A percentile compares a stretch with the other conserved stretches of the same genome.
These are phyloP conservation scores for Eimeria necatrix DNA, from an alignment of 169 alveolate species.

Conservation along the genomic window DNA sequence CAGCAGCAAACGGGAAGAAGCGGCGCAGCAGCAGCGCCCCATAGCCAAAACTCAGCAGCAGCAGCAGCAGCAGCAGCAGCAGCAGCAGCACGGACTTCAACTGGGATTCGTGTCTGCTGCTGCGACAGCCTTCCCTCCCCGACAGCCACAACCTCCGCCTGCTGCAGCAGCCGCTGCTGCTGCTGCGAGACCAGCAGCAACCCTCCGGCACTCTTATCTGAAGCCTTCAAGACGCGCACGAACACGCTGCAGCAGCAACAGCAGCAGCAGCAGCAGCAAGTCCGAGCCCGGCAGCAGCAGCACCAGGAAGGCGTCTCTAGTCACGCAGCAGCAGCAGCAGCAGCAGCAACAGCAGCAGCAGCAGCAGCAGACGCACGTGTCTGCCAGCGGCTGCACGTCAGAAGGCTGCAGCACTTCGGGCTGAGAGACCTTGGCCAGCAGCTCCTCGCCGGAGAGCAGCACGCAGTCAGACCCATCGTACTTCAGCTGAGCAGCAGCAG, in stretches of 20 bases:
- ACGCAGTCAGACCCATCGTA: conserved; percentile 78
- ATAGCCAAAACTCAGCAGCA: neutral
- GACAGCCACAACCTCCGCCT: conserved; percentile 67
- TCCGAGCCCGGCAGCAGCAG: neutral
- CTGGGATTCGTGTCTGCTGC: conserved; percentile 27
- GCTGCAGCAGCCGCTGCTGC: conserved; percentile 12
- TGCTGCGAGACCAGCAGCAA: conserved; percentile 68
- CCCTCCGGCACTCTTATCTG: conserved; percentile 70
- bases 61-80: neutral
- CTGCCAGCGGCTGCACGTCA: conserved; percentile 70
- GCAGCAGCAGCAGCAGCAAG: conserved; percentile 30
- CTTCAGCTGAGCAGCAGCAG: conserved; percentile 66
- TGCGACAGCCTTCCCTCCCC: conserved; percentile 55
- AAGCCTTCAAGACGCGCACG: conserved; percentile 46
- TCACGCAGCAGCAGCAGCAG: neutral
- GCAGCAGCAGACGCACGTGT: conserved; percentile 63
- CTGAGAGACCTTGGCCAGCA: conserved; percentile 53
- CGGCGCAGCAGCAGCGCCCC: neutral
- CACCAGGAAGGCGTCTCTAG: neutral
- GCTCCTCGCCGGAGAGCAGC: conserved; percentile 45
- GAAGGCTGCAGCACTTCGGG: neutral
- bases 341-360: neutral
- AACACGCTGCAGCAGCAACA: conserved; percentile 62
- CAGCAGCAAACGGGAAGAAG: neutral
- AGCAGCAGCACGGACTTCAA: conserved; percentile 57